These are phyloP conservation scores for Emmonsiellopsis sp. DNA, from an alignment of 2,329 filamentous ascomycete species.

Conservation along the genomic window DNA sequence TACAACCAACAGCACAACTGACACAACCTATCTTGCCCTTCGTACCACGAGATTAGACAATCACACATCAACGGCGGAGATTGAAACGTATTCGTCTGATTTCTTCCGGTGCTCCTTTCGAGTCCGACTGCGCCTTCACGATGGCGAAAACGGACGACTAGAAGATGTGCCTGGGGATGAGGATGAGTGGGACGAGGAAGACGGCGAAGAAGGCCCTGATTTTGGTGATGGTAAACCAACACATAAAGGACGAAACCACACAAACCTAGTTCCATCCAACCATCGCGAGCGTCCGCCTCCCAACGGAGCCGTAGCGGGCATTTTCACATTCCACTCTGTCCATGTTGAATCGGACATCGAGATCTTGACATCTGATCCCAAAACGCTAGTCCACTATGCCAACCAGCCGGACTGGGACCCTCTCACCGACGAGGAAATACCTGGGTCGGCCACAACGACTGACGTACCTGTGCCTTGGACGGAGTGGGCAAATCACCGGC, in stretches of 20 bases:
- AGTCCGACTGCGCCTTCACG: conserved; percentile 35
- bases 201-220: not conserved
- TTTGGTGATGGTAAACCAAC: not conserved
- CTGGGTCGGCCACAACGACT: conserved; percentile 22
- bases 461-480: conserved; percentile 30
- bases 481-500: conserved; percentile 30
- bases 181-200: not conserved
- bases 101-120: conserved; percentile 41
- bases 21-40: conserved; percentile 38
- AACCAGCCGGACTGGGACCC: conserved; percentile 37
- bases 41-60: conserved; percentile 35
- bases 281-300: conserved; percentile 20
- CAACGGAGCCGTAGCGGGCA: conserved; percentile 41
- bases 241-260: not conserved
- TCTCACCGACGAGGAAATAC: conserved; percentile 23
- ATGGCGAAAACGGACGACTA: conserved; percentile 10
- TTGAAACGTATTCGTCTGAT: conserved; percentile 38
- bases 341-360: conserved; percentile 46
- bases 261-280: not conserved
- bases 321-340: conserved; percentile 42
- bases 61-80: conserved; percentile 41
- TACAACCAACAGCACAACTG: conserved; percentile 7
- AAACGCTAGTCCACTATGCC: conserved; percentile 32
- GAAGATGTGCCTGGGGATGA: not conserved
- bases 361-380: conserved; percentile 41